Base-by-base conservation (phyloP, 805 yeast species). In the Cyberlindnera suaveolens region DNA sequence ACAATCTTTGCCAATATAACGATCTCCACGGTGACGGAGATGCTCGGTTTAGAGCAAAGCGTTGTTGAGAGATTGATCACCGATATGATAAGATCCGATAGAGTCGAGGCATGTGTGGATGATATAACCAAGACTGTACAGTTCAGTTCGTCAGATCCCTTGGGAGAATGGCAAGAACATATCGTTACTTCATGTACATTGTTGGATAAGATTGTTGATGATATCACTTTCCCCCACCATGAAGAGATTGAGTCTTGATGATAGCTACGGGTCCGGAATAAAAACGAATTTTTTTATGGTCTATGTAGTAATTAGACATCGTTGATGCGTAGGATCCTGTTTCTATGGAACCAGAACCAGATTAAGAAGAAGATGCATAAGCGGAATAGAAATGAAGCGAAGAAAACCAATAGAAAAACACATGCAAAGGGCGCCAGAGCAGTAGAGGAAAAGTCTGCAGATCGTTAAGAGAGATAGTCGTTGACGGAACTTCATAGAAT, bases 81-180 rank as follows among this genome's bases (percentile, higher is more conserved):
- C 11, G 49, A 48, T n/a, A 48, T 53, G 53, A 47, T 54, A 15
- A 42, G 57, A 40, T 37, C 43, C 11, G 43, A 41, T 5, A 38
- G 47, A 26, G 15, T 56, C 6, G 32, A 44, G 33, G 60, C 57
- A 7, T 44, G 44, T 6, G 42, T 58, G 34, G 62, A 58, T 46
- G 61, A 58, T 34, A 47, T 58, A 19, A 43, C 33, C 14, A 41
- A 49, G 16, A 34, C 52, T 2, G 44, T 58, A 5, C 44, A 50
- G 17, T 58, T 55, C 29, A 34, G 34, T 2, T 17, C 29, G 5
- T n/a, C 19, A 6, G 17, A 31, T 9, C 42, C 48, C 2, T 34
- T 52, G 13, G 27, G 45, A 7, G 44, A 46, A 9, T 58, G 62
- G 62, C 43, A 54, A 20, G 40, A 45, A 10, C 61, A 58, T 42